Evolutionary conservation across 805 yeast species (phyloP).

Genomic region (Trichomonascus vanleenenianus): DNA sequence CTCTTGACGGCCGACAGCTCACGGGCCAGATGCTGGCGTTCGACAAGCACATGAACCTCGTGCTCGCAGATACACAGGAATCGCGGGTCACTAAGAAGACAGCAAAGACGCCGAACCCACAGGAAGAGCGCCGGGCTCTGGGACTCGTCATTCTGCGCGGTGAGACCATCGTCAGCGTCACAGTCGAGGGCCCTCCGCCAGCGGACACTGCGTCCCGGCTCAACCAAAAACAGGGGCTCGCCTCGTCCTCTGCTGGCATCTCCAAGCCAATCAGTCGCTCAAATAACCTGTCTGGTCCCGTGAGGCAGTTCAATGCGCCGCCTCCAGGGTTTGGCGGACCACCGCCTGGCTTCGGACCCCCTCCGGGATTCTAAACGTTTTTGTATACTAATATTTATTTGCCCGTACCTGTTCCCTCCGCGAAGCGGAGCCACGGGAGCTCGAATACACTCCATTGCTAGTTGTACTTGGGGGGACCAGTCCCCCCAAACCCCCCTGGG

Average conservation of each 20-base stretch:
- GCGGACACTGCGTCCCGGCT: constrained; percentile 29
- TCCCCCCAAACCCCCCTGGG: too few species aligned
- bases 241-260: constrained; percentile 29
- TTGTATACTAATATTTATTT: too few species aligned
- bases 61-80: constrained; percentile 78
- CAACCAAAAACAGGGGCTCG: constrained; percentile 10
- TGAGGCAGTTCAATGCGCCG: constrained; percentile 1
- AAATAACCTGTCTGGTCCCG: not conserved
- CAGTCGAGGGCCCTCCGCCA: constrained; percentile 58
- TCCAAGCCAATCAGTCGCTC: constrained; percentile 27
- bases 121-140: constrained; percentile 64
- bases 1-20: constrained; percentile 70
- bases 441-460: too few species aligned
- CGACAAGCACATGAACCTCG: constrained; percentile 84
- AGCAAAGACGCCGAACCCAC: constrained; percentile 25
- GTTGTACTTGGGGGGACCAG: too few species aligned
- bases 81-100: constrained; percentile 65
- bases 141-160: constrained; percentile 86
- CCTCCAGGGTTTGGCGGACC: constrained; percentile 12
- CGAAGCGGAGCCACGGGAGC: too few species aligned
- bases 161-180: constrained; percentile 68
- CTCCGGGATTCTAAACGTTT: constrained; percentile 28
- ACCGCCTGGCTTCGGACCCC: constrained; percentile 31
- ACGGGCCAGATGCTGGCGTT: constrained; percentile 80
- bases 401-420: too few species aligned